Evolutionary conservation across 2,329 filamentous ascomycete species (phyloP), one percentile per base, ranked within the genome.

Genomic region (Phialophora tarda): DNA sequence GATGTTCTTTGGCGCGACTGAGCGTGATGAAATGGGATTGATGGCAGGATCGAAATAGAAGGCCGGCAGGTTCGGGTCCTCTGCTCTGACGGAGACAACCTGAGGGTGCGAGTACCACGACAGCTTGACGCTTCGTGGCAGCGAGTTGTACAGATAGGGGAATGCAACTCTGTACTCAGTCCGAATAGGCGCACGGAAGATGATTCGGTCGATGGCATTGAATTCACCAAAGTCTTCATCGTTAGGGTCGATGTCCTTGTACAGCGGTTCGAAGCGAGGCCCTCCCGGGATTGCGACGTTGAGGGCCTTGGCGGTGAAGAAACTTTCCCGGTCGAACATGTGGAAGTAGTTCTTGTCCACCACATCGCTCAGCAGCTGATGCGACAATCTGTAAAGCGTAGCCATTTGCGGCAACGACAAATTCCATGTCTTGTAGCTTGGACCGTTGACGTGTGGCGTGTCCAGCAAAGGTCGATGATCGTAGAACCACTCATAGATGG

Each of bases 191-290:
- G 91, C 90, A 71, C 95, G 91, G 85, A 99, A 99, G 72, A 99
- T 99, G 79, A 99, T 99, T 73, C 96, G 92, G 75, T 99, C 95
- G 74, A 99, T 99, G 38, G 95, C 95, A 76, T 99, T 99, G 84
- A 99, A 99, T 79, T 99, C 95, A 79, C 95, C 95, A 79, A 99
- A 99, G 76, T 99, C 95, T 78, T 99, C 95, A 73, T 98, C 94
- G 74, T 99, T 99, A 1, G 95, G 95, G 77, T 99, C 93, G 68
- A 99, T 93, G 74, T 99, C 95, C 80, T 99, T 99, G 84, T 97
- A 99, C 23, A 99, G 79, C 26, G 95, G 95, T 79, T 99, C 95
- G 71, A 99, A 99, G 32, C 95, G 89, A 68, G 95, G 95, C 10
- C 95, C 96, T 76, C 95, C 95, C n/a, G 95, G 95, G 62, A 99